Base-by-base conservation (phyloP, 2,329 filamentous ascomycete genomes). In the Trichophyton rubrum region DNA sequence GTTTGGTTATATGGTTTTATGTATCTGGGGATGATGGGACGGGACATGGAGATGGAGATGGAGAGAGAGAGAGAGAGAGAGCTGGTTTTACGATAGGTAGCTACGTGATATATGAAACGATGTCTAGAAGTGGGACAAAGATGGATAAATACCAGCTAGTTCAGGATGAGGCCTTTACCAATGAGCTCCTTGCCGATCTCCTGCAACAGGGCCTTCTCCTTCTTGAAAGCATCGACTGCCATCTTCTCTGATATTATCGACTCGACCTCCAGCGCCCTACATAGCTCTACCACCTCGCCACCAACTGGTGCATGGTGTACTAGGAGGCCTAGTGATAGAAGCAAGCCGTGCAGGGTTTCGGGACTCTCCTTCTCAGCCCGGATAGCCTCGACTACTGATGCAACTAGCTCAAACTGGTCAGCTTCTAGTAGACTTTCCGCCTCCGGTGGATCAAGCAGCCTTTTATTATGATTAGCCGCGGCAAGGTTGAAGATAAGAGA, bases 401-500 rank as follows among this genome's bases (percentile, higher is more conserved):
- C 91, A 0, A 87, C 84, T 3, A 97, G 77, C 72, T 96, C 90
- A 1, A 95, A 82, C 68, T 93, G 87, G 62, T 88, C 85, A 2
- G 80, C 82, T 41, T 89, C 86, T 0, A 83, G 77, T 2, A 96
- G 72, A 0, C 75, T 76, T 55, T 87, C 82, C 4, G 76, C 13
- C 15, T 7, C 15, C 1, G 57, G 74, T 0, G 80, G 74, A 11
- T 82, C 79, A 30, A 83, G 79, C 41, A 81, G 77, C 20, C 88
- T 81, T 27, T 82, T 76, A 55, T 82, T 82, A 67, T 87, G 86
- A 67, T 90, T 88, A 1, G 85, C 81, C 0, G 85, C 77, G 0
- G 89, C 82, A 0, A 97, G 74, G 66, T 97, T 96, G 77, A 90
- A 93, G 0, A 91, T 82, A 2, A 97, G 79, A 1, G 87, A 89